Percentiles rank a stretch among this genome's conserved stretches.
phyloP scores from a whole-genome alignment of 306 rosid genomes.

The Pyrus bretschneideri region DNA sequence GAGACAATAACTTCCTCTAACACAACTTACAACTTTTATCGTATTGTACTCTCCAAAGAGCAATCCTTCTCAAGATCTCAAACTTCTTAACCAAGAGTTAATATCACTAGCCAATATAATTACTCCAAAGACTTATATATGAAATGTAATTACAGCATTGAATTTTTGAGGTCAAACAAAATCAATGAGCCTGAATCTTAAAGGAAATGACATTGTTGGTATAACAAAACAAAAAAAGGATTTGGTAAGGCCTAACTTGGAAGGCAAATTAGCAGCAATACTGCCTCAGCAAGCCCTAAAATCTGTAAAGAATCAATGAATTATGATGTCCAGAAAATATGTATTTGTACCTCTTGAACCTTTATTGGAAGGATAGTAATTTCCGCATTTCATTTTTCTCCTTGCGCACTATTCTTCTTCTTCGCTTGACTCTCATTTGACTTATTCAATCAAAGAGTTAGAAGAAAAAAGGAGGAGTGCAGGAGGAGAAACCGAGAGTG shows the following conservation, averaged over 20 bases:
- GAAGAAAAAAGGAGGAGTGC: not conserved
- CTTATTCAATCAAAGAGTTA: not conserved
- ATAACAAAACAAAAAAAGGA: not conserved
- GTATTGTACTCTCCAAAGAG: no score
- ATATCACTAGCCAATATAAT: no score
- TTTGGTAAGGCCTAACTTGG: not conserved
- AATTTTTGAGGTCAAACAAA: slow-evolving; percentile 21
- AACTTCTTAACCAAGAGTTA: no score
- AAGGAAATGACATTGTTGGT: slow-evolving; percentile 24
- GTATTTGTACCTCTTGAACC: slow-evolving; percentile 43
- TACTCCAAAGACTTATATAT: not conserved
- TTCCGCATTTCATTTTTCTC: not conserved
- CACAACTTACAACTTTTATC: not conserved
- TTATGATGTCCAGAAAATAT: slow-evolving; percentile 33
- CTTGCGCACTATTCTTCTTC: not conserved
- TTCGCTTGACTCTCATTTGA: not conserved
- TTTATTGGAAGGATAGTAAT: slow-evolving; percentile 19
- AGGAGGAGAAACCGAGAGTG: not conserved
- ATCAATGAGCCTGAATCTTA: slow-evolving; percentile 5
- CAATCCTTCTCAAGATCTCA: not conserved
- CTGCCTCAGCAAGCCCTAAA: slow-evolving; percentile 19
- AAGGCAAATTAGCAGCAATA: slow-evolving; percentile 18
- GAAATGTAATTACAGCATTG: slow-evolving; percentile 13
- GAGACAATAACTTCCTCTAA: no score
- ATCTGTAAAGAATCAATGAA: slow-evolving; percentile 65